Evolutionary conservation across 805 yeast species (phyloP), one percentile per base, ranked within the genome.

Genomic region (Cyberlindnera japonica): DNA sequence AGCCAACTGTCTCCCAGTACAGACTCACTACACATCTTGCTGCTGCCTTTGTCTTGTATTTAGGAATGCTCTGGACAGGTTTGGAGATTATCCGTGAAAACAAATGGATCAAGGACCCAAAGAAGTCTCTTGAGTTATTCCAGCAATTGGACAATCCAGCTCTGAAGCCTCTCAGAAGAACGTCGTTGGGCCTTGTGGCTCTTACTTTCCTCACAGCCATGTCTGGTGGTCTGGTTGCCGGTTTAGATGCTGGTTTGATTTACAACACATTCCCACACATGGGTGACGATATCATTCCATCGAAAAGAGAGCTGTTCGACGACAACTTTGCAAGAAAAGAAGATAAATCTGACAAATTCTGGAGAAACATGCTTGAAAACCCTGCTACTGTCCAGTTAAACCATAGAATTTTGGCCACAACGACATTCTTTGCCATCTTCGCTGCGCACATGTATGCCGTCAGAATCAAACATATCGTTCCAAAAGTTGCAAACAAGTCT

Each of bases 221-320:
- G 95, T 78, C 95, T 10, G 99, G 99, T 46, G 97, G 96, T 13
- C 79, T 93, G 72, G 99, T 93, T 33, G 99, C 99, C 13, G 99
- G 99, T 8, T 71, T 93, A 40, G 99, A 93, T 64, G 99, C 99
- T 3, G 99, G 99, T 36, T 70, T 90, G 63, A 89, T 93, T 50
- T 93, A 93, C 65, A 93, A 93, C 63, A 83, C 95, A 4, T 93
- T 89, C 75, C 99, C 99, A 23, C 85, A 82, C 54, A 93, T 93
- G 99, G 98, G 98, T 30, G 87, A 87, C 37, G 77, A 75, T 29
- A 73, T 75, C 66, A 49, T 84, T 27, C 99, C 99, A 9, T 74
- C 84, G 14, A 63, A 58, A n/a, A 66, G 73, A 48, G 99, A 93
- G 61, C 68, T 93, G 36, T 76, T 90, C 71, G 83, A 85, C 34